Evolutionary conservation across 345 rosid species (phyloP).

Genomic region (Psidium guajava): DNA sequence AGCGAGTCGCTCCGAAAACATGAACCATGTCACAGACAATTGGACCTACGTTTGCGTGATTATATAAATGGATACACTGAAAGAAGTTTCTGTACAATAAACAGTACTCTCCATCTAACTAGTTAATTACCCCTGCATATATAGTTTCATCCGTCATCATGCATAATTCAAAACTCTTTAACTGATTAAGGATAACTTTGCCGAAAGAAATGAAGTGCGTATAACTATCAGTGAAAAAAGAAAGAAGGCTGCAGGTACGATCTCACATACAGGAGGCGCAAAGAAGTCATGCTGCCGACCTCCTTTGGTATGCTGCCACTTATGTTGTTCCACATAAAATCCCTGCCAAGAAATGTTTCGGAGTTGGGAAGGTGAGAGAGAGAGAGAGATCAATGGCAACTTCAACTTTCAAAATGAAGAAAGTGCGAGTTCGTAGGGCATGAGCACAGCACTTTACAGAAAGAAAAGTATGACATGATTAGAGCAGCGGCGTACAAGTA

Average conservation of each 20-base stretch:
- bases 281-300: constrained; percentile 63
- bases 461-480: not conserved
- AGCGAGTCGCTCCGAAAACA: not conserved
- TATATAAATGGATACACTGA: not conserved
- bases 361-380: not conserved
- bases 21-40: not conserved
- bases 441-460: not conserved
- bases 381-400: not conserved
- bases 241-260: not conserved
- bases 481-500: constrained; percentile 39
- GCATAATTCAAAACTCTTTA: not conserved
- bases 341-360: constrained; percentile 18
- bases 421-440: not conserved
- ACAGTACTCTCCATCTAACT: not conserved
- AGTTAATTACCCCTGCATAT: not conserved
- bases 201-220: not conserved
- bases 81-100: not conserved
- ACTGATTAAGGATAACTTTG: not conserved
- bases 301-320: constrained; percentile 82
- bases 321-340: constrained; percentile 85
- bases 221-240: not conserved
- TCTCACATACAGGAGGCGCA: constrained; percentile 62
- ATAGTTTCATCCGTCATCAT: not conserved
- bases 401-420: not conserved
- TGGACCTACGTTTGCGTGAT: not conserved